phyloP scores from a whole-genome alignment of 768 basidiomycete genomes.

The Mycena floridula region DNA sequence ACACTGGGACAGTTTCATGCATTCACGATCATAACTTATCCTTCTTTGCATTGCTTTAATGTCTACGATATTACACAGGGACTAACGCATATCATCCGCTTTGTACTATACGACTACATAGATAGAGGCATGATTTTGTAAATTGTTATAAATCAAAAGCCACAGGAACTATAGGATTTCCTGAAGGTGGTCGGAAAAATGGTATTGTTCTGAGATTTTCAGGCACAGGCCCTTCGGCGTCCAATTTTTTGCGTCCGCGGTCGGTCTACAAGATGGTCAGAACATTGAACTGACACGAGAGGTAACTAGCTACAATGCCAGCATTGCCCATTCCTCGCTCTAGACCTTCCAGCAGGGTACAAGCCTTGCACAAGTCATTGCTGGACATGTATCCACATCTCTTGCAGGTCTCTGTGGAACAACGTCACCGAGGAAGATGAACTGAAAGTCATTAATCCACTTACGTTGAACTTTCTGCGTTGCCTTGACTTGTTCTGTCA shows the following conservation, averaged over 20 bases:
- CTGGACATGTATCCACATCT: constrained; percentile 95
- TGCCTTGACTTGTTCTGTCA: constrained; percentile 79
- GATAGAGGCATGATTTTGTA: neutral
- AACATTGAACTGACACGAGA: constrained; percentile 3
- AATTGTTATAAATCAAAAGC: constrained; percentile 3
- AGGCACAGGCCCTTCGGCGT: constrained; percentile 51
- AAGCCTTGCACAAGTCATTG: constrained; percentile 95
- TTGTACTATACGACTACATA: neutral
- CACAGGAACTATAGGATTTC: constrained; percentile 33
- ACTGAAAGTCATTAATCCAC: constrained; percentile 19
- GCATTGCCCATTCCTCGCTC: constrained; percentile 73
- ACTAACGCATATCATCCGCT: neutral
- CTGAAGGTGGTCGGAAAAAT: constrained; percentile 47
- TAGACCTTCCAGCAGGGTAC: constrained; percentile 83
- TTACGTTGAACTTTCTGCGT: constrained; percentile 81
- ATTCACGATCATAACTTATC: neutral
- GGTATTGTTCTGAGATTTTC: constrained; percentile 76
- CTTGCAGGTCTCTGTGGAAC: constrained; percentile 70
- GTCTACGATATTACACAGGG: no score
- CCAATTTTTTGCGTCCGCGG: constrained; percentile 56
- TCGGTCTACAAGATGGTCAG: constrained; percentile 44
- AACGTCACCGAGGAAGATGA: constrained; percentile 5
- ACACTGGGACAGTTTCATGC: neutral
- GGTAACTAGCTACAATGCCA: constrained; percentile 44
- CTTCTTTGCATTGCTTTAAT: neutral